Evolutionary conservation across 257 asterid genomes (phyloP), one percentile per base, ranked within the genome.

Genomic region (Nicotiana tabacum): DNA sequence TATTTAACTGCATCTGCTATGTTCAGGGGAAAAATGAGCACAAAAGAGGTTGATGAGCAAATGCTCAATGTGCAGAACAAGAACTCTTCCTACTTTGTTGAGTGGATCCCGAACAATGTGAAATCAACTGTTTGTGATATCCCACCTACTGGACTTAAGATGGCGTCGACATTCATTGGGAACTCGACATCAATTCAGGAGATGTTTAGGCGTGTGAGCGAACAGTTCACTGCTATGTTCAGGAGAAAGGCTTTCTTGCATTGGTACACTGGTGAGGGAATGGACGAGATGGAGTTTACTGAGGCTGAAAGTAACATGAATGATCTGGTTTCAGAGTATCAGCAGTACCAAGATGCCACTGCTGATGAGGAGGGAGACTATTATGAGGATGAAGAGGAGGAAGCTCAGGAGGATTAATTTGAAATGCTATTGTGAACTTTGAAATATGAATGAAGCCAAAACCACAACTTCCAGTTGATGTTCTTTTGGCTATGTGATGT

Each of bases 171-270:
- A 4, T 74, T 74, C 43, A 74, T 74, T 74, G 80, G 80, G 29
- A 74, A 74, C 24, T 74, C 80, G 0, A 74, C 80, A 6, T 74
- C 80, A 15, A 74, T 74, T 74, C 80, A 74, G 80, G 80, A 74
- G 80, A 74, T 74, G 80, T 74, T 74, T 48, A 74, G 80, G 62
- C 80, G 80, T 48, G 80, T 74, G 4, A 74, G 80, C 0, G 80
- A 74, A 48, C 80, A 74, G 27, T 74, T 74, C n/a, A 74, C 80
- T 74, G 80, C 80, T 48, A 74, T 74, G 80, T 74, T 74, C 13
- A 48, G 80, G 80, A 74, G 80, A 74, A 74, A 74, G 27, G 80
- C 80, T 74, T 74, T 74, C 80, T 74, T 74, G 80, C 80, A 74
- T 74, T 74, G 80, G 80, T 74, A 74, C 43, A 74, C 80, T 7